These are phyloP conservation scores for Diaporthe sp. DNA, from an alignment of 2,329 filamentous ascomycete genomes.

Conservation along the genomic window DNA sequence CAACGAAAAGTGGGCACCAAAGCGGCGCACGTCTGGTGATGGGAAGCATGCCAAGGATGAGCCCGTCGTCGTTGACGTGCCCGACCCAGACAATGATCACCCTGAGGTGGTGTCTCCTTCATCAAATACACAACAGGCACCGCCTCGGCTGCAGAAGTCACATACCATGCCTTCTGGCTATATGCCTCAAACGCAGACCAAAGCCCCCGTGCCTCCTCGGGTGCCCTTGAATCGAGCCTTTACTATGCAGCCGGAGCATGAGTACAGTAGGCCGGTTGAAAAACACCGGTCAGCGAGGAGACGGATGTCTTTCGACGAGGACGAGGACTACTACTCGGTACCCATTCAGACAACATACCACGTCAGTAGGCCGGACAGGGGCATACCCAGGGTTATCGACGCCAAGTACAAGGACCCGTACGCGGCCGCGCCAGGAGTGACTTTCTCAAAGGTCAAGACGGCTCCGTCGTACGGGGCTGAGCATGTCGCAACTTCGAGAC, in stretches of 20 bases:
- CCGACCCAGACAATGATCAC: conserved; percentile 14
- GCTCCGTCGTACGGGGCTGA: conserved; percentile 37
- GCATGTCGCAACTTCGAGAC: conserved; percentile 41
- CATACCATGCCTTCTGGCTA: conserved; percentile 42
- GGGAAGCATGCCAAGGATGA: conserved; percentile 34
- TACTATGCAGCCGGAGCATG: conserved; percentile 41
- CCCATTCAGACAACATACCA: conserved; percentile 5
- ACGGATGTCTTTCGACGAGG: conserved; percentile 40
- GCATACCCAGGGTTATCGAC: conserved; percentile 26
- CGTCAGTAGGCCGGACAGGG: conserved; percentile 19
- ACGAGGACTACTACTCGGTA: conserved; percentile 1
- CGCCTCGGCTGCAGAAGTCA: conserved; percentile 45
- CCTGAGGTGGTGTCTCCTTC: conserved; percentile 38
- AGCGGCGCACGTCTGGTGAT: conserved; percentile 40
- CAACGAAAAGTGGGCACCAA: conserved; percentile 14
- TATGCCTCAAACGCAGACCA: conserved; percentile 36
- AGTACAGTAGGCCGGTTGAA: conserved; percentile 25
- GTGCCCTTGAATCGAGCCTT: conserved; percentile 37
- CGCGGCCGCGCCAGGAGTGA: background rate
- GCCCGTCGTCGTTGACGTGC: conserved; percentile 20
- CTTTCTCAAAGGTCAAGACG: conserved; percentile 41
- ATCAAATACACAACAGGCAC: conserved; percentile 41
- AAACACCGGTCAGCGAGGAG: conserved; percentile 36
- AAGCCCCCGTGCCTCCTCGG: conserved; percentile 34
- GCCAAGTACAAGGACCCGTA: conserved; percentile 33